Percentiles rank a stretch among this genome's conserved stretches.
Conservation (phyloP, 1,284 basidiomycete species). For the Pseudozyma sp. region DNA sequence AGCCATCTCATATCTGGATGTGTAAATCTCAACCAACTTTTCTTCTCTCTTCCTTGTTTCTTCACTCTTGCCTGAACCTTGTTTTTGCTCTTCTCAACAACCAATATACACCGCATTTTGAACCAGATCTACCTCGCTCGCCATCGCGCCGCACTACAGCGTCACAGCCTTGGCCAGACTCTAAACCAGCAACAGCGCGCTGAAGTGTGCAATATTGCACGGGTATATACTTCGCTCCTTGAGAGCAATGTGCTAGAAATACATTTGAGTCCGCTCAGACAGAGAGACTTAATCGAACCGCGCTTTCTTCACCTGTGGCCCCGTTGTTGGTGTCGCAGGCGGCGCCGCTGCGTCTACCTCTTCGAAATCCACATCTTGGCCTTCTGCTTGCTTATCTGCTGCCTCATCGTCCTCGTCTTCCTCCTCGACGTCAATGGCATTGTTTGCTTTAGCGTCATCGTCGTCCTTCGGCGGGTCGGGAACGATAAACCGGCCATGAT, state of each 20-base stretch:
- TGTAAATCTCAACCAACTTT: background rate
- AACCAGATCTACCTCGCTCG: background rate
- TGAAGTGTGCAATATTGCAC: constrained; percentile 3
- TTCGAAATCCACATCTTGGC: constrained; percentile 21
- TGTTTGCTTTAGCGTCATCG: background rate
- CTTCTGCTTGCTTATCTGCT: constrained; percentile 12
- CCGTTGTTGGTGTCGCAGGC: background rate
- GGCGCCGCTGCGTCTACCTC: constrained; percentile 2
- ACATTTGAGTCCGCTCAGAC: background rate
- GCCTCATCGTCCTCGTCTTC: constrained; percentile 9
- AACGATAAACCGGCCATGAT: constrained; percentile 58
- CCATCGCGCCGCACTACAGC: background rate
- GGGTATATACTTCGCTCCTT: constrained; percentile 15
- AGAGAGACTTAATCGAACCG: constrained; percentile 17
- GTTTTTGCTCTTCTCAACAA: constrained; percentile 19
- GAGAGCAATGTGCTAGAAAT: constrained; percentile 7
- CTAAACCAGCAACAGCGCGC: too few species aligned
- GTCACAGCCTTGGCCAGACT: background rate
- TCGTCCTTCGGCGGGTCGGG: constrained; percentile 17
- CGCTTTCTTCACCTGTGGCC: constrained; percentile 18
- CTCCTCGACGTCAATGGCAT: constrained; percentile 2
- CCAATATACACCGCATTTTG: constrained; percentile 46
- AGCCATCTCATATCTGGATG: constrained; percentile 1
- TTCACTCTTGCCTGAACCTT: background rate
- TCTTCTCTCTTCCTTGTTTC: background rate